Base-by-base conservation (phyloP, 1,284 basidiomycete genomes). In the Sphaerobolus stellatus region DNA sequence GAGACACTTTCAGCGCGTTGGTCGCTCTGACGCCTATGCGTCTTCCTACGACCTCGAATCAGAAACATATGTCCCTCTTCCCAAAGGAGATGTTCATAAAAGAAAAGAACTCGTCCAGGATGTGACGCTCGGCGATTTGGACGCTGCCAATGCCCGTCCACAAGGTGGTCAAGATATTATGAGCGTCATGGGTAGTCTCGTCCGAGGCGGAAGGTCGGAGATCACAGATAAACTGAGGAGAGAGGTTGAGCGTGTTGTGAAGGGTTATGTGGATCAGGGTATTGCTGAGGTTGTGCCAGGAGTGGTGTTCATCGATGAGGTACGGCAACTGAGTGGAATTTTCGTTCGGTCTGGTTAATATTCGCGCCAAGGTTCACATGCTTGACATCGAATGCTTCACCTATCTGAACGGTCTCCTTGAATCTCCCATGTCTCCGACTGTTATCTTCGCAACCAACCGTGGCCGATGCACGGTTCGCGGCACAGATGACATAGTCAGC, bases 361-460 rank as follows among this genome's bases (percentile, higher is more conserved):
- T 48, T 14, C 33, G 50, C 8, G 13, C 18, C 18, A 63, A 95
- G 93, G 94, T 98, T 20, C 96, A 99, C 76, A 98, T 98, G 96
- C 86, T 99, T 61, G 96, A 99, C 72, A 95, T 98, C 68, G 97
- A 99, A 72, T 98, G 95, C 72, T 99, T 98, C 77, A 98, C 96
- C 7, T 99, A 97, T 74, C 82, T 99, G 49, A 99, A 99, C 73
- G 89, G 94, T 13, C 83, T 98, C 7, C 80, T 99, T 52, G 96
- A 99, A 72, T 94, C 93, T 1, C 88, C 92, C 16, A 94, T 99
- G 86, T 93, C 94, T 14, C 96, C 97, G 0, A 97, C 97, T 16
- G 96, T 99, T 45, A 92, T 99, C 62, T 81, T 98, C 54, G 97
- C 97, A 1, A 97, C 95, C 24, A 99, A 99, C 71, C 83, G 97